These are phyloP conservation scores for Tulasnella sp. DNA, from an alignment of 768 basidiomycete genomes.

Conservation along the genomic window DNA sequence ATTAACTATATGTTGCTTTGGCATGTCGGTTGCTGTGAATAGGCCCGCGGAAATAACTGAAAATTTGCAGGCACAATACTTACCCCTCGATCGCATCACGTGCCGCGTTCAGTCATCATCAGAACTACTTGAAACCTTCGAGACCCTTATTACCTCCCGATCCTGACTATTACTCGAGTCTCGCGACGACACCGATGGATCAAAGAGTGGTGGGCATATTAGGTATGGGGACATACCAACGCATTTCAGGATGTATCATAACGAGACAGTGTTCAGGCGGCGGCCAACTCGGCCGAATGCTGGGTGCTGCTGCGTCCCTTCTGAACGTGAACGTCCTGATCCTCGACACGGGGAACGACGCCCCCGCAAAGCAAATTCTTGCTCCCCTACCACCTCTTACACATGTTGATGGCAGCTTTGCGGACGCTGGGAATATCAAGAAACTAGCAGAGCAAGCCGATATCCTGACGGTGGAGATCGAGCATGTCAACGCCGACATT, in stretches of 20 bases:
- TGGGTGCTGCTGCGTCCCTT: conserved; percentile 77
- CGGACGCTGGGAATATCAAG: conserved; percentile 63
- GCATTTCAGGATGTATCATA: neutral
- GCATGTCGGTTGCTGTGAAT: too few relatives aligned
- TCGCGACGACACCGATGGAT: neutral
- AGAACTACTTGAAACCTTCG: too few relatives aligned
- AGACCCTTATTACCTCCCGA: neutral
- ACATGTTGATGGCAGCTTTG: conserved; percentile 85
- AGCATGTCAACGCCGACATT: conserved; percentile 76
- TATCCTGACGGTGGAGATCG: conserved; percentile 89
- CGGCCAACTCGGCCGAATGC: conserved; percentile 95
- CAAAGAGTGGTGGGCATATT: conserved; percentile 11
- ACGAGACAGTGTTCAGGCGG: conserved; percentile 53
- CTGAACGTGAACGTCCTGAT: conserved; percentile 74
- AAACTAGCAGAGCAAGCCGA: conserved; percentile 71
- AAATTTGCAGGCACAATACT: too few relatives aligned
- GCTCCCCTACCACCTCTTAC: conserved; percentile 35
- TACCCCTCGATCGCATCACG: too few relatives aligned
- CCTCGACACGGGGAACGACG: conserved; percentile 67
- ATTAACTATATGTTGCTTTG: too few relatives aligned
- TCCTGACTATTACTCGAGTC: neutral
- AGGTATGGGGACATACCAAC: neutral
- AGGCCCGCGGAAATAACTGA: too few relatives aligned
- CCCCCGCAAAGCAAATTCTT: conserved; percentile 83
- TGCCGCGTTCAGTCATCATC: too few relatives aligned